Evolutionary conservation across 257 asterid genomes (phyloP).

Genomic region (Petunia axillaris): DNA sequence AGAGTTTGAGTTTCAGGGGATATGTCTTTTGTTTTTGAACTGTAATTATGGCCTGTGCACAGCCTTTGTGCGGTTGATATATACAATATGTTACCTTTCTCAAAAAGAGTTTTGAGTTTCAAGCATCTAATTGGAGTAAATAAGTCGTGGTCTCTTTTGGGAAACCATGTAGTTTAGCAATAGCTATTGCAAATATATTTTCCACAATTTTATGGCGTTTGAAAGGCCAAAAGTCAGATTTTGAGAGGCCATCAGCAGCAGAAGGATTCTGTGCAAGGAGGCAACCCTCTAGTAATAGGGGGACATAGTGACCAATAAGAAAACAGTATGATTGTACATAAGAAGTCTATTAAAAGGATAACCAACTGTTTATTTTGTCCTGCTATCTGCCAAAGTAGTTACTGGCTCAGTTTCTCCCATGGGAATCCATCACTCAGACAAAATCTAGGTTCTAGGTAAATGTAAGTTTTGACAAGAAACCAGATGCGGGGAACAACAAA

Average conservation of each 20-base stretch:
- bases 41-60: too few relatives aligned
- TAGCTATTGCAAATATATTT: not conserved
- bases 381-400: not conserved
- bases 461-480: not conserved
- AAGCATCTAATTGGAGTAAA: not conserved
- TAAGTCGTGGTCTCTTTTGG: not conserved
- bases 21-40: too few relatives aligned
- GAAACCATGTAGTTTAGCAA: not conserved
- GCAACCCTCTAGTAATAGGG: not conserved
- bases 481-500: not conserved
- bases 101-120: not conserved
- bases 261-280: conserved; percentile 8
- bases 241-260: not conserved
- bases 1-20: conserved; percentile 8
- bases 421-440: conserved; percentile 10
- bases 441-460: not conserved
- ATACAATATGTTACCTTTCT: too few relatives aligned
- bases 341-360: not conserved
- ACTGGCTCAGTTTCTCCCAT: not conserved
- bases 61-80: too few relatives aligned
- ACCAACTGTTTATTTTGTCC: not conserved
- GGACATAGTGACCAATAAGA: not conserved
- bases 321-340: not conserved
- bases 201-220: conserved; percentile 4
- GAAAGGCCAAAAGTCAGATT: not conserved